These are phyloP conservation scores for Colletotrichum tabaci DNA, from an alignment of 2,329 filamentous ascomycete species.

Conservation along the genomic window DNA sequence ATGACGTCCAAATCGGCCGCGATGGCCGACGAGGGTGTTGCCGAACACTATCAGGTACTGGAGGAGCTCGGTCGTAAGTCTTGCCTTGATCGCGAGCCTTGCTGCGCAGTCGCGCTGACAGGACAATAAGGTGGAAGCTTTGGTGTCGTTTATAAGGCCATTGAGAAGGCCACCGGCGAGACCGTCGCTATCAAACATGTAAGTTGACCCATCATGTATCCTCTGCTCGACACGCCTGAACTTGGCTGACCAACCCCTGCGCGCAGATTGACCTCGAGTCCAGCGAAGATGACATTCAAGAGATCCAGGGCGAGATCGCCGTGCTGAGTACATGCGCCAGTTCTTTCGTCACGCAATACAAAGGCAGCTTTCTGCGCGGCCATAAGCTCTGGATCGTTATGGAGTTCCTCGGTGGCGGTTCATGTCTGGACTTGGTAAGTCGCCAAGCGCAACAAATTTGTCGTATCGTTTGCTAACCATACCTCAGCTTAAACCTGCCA, in stretches of 20 bases:
- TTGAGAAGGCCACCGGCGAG: conserved; percentile 91
- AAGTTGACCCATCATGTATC: conserved; percentile 54
- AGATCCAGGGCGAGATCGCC: conserved; percentile 97
- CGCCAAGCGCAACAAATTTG: conserved; percentile 42
- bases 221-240: background rate
- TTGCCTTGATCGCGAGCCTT: background rate
- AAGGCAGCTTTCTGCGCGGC: conserved; percentile 94
- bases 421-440: conserved; percentile 90
- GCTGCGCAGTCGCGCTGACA: conserved; percentile 24
- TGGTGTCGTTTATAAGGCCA: conserved; percentile 96
- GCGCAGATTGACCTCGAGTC: conserved; percentile 96
- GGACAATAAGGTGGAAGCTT: conserved; percentile 85
- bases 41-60: conserved; percentile 91
- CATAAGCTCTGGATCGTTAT: conserved; percentile 99
- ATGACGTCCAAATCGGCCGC: conserved; percentile 42
- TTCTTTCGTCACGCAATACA: conserved; percentile 95
- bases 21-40: conserved; percentile 77
- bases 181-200: conserved; percentile 98
- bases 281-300: conserved; percentile 97
- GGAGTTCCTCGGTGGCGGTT: conserved; percentile 96
- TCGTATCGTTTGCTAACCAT: conserved; percentile 49
- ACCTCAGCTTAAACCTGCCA: conserved; percentile 85
- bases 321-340: conserved; percentile 96
- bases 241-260: background rate
- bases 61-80: conserved; percentile 94